Base-by-base conservation (phyloP, 805 yeast species). In the Nakazawaea wyomingensis region DNA sequence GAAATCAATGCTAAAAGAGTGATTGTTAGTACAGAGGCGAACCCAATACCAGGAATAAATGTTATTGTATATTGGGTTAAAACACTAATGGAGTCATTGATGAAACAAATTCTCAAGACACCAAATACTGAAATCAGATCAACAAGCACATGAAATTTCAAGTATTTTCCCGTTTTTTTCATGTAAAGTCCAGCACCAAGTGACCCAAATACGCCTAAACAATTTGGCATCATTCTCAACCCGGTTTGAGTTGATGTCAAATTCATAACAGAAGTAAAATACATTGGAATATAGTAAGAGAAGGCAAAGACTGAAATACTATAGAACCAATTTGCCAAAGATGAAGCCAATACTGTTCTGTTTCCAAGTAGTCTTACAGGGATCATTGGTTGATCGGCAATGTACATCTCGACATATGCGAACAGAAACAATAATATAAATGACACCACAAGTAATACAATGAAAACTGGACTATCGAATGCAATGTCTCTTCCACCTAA, bases 1-100 rank as follows among this genome's bases (percentile, higher is more conserved):
- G 89, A 84, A 49, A 83, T 81, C 64, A 82, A 71, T 1, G 88
- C 77, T 18, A 82, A 60, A 35, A 83, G 64, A 0, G 87, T 80
- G 10, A 81, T 77, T 0, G 89, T 82, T 50, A 83, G 68, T 59
- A 81, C 67, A 2, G 76, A 69, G 0, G 85, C 63, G 48, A 72
- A 73, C 1, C 83, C 81, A 44, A 74, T 54, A 2, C 82, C 78
- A 3, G 83, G 78, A 2, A 75, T 60, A 3, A 73, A 47, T 69
- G 56, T 24, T 10, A 81, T 46, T 1, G 67, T 43, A 48, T 61
- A 75, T 49, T 74, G 77, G 26, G 64, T 69, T 51, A 71, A 61
- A 6, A 59, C 50, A 3, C 68, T 52, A 28, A 67, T 62, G 5
- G 51, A 34, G 2, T 66, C 65, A 7, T 52, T 54, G 11, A 71